phyloP scores from a whole-genome alignment of 1,284 basidiomycete genomes.

The Amylostereum areolatum region DNA sequence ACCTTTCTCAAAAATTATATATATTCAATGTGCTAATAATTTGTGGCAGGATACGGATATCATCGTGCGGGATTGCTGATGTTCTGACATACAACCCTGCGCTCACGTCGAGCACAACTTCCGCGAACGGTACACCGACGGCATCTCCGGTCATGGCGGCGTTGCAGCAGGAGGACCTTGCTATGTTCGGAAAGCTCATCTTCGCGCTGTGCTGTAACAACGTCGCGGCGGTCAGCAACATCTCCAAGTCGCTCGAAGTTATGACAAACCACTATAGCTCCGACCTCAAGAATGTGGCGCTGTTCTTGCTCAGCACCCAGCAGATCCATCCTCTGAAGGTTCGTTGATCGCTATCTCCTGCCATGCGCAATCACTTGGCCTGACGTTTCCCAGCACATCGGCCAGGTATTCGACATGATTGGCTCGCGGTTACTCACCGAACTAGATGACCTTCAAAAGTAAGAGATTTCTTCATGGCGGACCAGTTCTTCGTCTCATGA shows the following conservation, averaged over 20 bases:
- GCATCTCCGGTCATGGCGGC: slow-evolving; percentile 52
- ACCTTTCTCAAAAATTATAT: slow-evolving; percentile 14
- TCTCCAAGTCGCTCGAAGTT: slow-evolving; percentile 74
- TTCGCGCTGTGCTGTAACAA: slow-evolving; percentile 76
- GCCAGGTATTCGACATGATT: slow-evolving; percentile 77
- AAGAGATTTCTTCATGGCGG: slow-evolving; percentile 23
- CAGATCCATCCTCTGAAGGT: slow-evolving; percentile 62
- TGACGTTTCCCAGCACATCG: slow-evolving; percentile 51
- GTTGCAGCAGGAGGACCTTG: slow-evolving; percentile 85
- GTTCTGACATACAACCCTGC: slow-evolving; percentile 66
- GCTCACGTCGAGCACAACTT: background rate
- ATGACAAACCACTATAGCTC: slow-evolving; percentile 72
- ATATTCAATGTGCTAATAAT: slow-evolving; percentile 2
- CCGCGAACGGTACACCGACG: slow-evolving; percentile 2
- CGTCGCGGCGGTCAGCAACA: slow-evolving; percentile 52
- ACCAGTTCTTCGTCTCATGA: background rate
- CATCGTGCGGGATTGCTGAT: slow-evolving; percentile 82
- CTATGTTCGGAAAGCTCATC: slow-evolving; percentile 82
- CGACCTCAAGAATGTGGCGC: slow-evolving; percentile 77
- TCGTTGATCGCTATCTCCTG: slow-evolving; percentile 4
- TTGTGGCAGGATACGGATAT: slow-evolving; percentile 56
- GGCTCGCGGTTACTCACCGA: slow-evolving; percentile 73
- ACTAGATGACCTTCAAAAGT: slow-evolving; percentile 81
- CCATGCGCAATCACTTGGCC: slow-evolving; percentile 7
- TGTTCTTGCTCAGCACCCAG: slow-evolving; percentile 66